Evolutionary conservation across 2,329 filamentous ascomycete species (phyloP).

Genomic region (Fusarium mexicanum): DNA sequence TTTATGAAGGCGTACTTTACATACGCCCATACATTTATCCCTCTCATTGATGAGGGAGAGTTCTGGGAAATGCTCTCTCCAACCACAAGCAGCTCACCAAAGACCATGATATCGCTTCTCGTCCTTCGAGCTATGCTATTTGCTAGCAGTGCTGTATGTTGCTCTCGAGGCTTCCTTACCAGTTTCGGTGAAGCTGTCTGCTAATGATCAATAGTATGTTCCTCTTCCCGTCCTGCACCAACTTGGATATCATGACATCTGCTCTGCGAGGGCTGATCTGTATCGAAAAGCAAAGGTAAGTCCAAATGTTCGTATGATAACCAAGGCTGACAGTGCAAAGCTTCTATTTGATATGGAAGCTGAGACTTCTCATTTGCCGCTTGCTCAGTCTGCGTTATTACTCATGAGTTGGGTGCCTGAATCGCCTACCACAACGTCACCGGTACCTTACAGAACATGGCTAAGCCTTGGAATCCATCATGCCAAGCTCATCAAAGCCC

Average conservation of each 20-base stretch:
- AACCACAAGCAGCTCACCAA: neutral
- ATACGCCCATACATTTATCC: neutral
- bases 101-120: neutral
- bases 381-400: neutral
- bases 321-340: neutral
- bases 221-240: neutral
- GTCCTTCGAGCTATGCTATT: neutral
- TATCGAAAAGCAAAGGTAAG: neutral
- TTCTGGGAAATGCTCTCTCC: neutral
- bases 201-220: neutral
- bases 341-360: neutral
- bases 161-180: rapidly evolving
- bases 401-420: neutral
- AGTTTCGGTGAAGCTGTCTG: rapidly evolving
- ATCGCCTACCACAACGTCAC: neutral
- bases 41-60: neutral
- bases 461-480: neutral
- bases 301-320: rapidly evolving
- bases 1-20: neutral
- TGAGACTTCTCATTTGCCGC: neutral
- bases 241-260: neutral
- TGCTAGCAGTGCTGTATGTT: neutral
- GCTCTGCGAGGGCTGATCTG: neutral
- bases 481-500: neutral
- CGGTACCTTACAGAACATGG: neutral